Percentiles rank a stretch among this genome's conserved stretches.
Evolutionary conservation across 2,329 filamentous ascomycete species (phyloP).

Genomic region (Epichloe uncinata): DNA sequence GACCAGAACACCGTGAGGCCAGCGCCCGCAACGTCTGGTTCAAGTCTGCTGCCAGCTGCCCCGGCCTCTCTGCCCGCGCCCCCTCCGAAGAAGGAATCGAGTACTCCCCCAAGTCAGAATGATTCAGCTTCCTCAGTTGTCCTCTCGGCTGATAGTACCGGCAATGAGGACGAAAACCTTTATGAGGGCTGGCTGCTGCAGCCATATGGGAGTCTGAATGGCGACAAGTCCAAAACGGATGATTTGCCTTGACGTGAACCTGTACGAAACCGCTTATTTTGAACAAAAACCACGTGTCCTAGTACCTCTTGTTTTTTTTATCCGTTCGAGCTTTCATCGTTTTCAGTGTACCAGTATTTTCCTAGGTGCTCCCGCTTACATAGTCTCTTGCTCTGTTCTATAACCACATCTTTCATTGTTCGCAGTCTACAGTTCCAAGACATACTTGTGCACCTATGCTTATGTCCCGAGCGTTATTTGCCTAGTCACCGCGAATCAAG

Average conservation of each 20-base stretch:
- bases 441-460: background rate
- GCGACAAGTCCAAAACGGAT: slow-evolving; percentile 19
- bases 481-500: background rate
- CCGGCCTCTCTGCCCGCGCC: slow-evolving; percentile 24
- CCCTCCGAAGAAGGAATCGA: slow-evolving; percentile 21
- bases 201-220: slow-evolving; percentile 22
- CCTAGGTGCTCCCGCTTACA: background rate
- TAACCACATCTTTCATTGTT: too few relatives aligned
- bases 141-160: slow-evolving; percentile 19
- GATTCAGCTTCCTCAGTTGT: slow-evolving; percentile 16
- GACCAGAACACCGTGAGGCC: too few relatives aligned
- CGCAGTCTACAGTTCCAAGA: background rate
- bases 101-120: slow-evolving; percentile 18
- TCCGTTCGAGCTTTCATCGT: background rate
- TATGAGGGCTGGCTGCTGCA: slow-evolving; percentile 25
- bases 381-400: too few relatives aligned
- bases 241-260: slow-evolving; percentile 15
- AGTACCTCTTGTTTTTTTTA: background rate
- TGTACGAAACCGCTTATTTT: background rate
- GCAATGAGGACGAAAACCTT: slow-evolving; percentile 19
- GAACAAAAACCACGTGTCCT: background rate
- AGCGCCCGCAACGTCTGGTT: slow-evolving; percentile 6
- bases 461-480: background rate
- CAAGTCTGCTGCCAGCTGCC: slow-evolving; percentile 24
- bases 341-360: background rate